Evolutionary conservation across 345 rosid genomes (phyloP).

Genomic region (Durio zibethinus): DNA sequence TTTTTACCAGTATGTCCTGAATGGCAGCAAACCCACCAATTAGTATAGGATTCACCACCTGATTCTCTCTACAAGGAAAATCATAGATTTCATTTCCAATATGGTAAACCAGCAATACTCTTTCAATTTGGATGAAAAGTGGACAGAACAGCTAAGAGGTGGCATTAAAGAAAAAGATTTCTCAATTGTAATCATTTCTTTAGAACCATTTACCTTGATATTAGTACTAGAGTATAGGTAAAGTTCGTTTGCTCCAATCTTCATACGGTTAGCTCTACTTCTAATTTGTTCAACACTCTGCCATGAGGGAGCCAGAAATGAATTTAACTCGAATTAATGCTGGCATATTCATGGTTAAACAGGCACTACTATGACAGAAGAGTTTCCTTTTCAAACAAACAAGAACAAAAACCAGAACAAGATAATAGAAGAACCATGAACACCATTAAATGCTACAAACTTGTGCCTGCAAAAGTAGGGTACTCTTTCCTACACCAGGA

Average conservation of each 20-base stretch:
- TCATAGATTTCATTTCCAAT: background rate
- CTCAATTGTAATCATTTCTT: background rate
- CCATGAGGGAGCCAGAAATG: background rate
- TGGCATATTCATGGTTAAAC: background rate
- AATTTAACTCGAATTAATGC: background rate
- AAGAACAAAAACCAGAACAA: background rate
- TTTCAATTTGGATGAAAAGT: background rate
- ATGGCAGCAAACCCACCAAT: conserved; percentile 17
- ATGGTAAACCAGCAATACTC: background rate
- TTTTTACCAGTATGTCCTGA: conserved; percentile 75
- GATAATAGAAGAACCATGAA: background rate
- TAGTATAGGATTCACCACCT: conserved; percentile 1
- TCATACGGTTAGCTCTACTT: conserved; percentile 74
- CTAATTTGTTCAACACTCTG: conserved; percentile 93
- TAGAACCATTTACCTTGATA: conserved; percentile 50
- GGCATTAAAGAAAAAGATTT: background rate
- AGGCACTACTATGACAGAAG: background rate
- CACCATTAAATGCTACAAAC: background rate
- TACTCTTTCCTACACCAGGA: conserved; percentile 98
- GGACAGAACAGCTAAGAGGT: background rate
- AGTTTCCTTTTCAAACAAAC: background rate
- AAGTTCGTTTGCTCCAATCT: conserved; percentile 57
- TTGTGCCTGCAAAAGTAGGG: conserved; percentile 76
- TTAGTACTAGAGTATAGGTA: conserved; percentile 79
- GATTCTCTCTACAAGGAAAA: background rate